A percentile compares a stretch with the other conserved stretches of the same genome.
Conservation (phyloP, 2,329 filamentous ascomycete genomes). For the Phaeosphaeriaceae sp. region DNA sequence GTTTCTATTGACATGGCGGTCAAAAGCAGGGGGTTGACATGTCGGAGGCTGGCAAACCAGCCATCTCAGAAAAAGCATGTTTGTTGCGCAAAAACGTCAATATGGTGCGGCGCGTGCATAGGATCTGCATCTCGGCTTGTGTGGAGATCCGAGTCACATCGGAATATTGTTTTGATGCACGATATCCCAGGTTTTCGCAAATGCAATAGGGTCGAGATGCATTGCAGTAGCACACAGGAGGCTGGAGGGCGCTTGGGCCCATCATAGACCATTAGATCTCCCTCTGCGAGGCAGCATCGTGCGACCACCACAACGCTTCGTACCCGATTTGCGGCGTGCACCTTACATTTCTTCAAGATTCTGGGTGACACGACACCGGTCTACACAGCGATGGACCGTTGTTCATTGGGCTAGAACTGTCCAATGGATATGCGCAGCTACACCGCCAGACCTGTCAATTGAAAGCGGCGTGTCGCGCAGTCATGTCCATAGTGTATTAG, state of each 20-base stretch:
- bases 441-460: neutral
- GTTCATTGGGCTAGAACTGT: neutral
- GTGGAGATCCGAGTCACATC: slow-evolving; percentile 17
- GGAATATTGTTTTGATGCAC: slow-evolving; percentile 16
- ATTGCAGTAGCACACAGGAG: slow-evolving; percentile 3
- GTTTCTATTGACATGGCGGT: slow-evolving; percentile 7
- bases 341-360: slow-evolving; percentile 1
- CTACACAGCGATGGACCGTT: neutral
- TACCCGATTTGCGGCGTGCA: slow-evolving; percentile 2
- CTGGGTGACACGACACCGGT: neutral
- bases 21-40: slow-evolving; percentile 27
- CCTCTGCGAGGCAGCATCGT: slow-evolving; percentile 9
- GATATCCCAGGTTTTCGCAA: neutral
- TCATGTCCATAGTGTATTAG: neutral
- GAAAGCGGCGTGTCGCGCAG: neutral
- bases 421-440: neutral
- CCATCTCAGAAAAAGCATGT: slow-evolving; percentile 32
- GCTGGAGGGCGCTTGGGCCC: slow-evolving; percentile 15
- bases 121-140: slow-evolving; percentile 22
- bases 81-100: slow-evolving; percentile 29
- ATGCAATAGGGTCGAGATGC: slow-evolving; percentile 8
- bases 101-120: slow-evolving; percentile 17
- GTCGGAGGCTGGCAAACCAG: slow-evolving; percentile 25
- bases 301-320: slow-evolving; percentile 9
- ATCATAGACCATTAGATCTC: neutral